Percentiles rank a stretch among this genome's conserved stretches.
Evolutionary conservation across 495 filamentous ascomycete species (phyloP).

Genomic region (Umbilicaria muhlenbergii): DNA sequence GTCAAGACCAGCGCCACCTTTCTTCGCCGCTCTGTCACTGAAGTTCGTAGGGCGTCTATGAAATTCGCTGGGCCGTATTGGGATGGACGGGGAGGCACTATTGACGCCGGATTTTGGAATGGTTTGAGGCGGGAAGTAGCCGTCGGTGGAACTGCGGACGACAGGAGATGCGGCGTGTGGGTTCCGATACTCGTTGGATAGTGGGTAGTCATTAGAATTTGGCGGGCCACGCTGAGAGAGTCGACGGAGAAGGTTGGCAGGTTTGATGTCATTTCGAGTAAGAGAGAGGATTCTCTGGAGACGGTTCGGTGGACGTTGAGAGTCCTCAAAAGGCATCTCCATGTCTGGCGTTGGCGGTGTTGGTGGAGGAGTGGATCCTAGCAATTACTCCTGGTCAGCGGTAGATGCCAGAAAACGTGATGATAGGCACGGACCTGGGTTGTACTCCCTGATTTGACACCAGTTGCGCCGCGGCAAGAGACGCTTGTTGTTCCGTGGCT

Average conservation of each 20-base stretch:
- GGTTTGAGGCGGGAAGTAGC: conserved; percentile 20
- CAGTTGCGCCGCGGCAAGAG: conserved; percentile 86
- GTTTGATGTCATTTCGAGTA: conserved; percentile 35
- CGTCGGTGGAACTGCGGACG: conserved; percentile 15
- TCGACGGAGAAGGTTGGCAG: conserved; percentile 38
- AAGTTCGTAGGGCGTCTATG: conserved; percentile 59
- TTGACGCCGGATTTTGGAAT: conserved; percentile 1
- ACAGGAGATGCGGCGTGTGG: conserved; percentile 15
- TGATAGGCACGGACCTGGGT: conserved; percentile 36
- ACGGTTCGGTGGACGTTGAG: conserved; percentile 27
- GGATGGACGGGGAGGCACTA: conserved; percentile 8
- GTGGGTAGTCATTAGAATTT: conserved; percentile 15
- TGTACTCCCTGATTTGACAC: conserved; percentile 73
- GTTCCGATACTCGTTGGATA: conserved; percentile 25
- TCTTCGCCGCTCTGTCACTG: conserved; percentile 37
- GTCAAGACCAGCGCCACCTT: conserved; percentile 20
- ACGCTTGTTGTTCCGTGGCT: conserved; percentile 75
- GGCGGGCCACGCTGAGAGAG: conserved; percentile 26
- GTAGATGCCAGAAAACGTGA: not conserved
- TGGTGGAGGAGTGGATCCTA: conserved; percentile 45
- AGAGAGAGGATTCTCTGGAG: conserved; percentile 48
- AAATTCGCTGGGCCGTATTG: conserved; percentile 35
- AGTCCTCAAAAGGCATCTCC: conserved; percentile 20
- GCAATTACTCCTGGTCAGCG: conserved; percentile 2
- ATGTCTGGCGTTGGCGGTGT: conserved; percentile 35